Evolutionary conservation across 2,329 filamentous ascomycete genomes (phyloP), one percentile per base, ranked within the genome.

Genomic region (Diaporthe citriasiana): DNA sequence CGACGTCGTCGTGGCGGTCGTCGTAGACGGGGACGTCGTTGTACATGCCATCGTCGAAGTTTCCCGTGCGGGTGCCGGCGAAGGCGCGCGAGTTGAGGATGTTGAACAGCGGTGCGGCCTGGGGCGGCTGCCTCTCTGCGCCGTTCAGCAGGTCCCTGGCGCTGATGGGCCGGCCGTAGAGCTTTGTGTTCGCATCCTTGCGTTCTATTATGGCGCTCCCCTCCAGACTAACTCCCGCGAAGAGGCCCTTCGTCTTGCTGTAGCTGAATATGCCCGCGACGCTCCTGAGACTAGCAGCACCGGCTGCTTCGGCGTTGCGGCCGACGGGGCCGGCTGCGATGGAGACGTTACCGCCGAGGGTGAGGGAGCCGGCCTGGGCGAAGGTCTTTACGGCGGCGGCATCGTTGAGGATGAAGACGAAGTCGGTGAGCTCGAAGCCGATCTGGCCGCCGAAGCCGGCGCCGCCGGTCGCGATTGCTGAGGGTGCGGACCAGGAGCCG

Each of bases 341-440:
- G 5, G 95, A 98, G 47, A 98, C 97, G 81, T 99, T 99, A 77
- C 97, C 97, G 79, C 97, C 97, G 9, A 99, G 89, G 6, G 97
- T 98, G 76, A 99, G 87, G 71, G 94, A 96, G 5, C 97, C 97
- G 51, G 93, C 92, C 83, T 98, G 96, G 8, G 95, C 95, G 84
- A 99, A 98, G 12, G 96, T 95, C 83, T 94, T 94, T 77, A 99
- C 96, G 57, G 97, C 96, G 74, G 88, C 91, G 55, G 92, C 87
- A 81, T 99, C 96, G 85, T 99, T 99, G 77, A 99, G 91, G 77
- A 99, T 98, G 85, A 99, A 98, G 82, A 99, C 97, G 82, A 99
- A 99, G 82, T 97, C 94, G 74, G 94, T 97, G 76, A 97, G 84
- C 83, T 97, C 94, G 83, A 96, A 94, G 47, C 94, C 94, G 80